phyloP scores from a whole-genome alignment of 202 grass and related monocot genomes.

The Carex arenaria region DNA sequence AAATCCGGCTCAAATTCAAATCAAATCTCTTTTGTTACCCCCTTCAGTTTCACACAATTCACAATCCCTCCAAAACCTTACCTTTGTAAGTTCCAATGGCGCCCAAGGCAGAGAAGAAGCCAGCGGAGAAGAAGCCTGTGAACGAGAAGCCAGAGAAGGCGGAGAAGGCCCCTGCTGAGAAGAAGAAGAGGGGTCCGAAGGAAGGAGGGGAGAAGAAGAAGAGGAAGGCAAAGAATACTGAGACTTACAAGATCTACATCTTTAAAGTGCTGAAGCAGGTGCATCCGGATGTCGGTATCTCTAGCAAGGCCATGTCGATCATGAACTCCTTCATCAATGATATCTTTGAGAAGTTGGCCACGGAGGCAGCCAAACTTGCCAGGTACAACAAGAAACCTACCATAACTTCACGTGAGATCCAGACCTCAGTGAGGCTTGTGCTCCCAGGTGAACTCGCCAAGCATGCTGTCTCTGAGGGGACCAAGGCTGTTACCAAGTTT shows the following conservation, averaged over 20 bases:
- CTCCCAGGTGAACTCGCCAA: slow-evolving; percentile 71
- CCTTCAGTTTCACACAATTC: background rate
- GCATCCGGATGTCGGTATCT: no score
- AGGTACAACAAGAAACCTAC: no score
- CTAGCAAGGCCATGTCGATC: no score
- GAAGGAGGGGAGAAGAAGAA: no score
- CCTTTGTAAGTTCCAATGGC: slow-evolving; percentile 10
- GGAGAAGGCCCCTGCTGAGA: slow-evolving; percentile 6
- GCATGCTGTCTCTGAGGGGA: slow-evolving; percentile 58
- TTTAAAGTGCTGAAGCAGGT: no score
- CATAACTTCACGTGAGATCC: slow-evolving; percentile 50
- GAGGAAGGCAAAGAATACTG: background rate
- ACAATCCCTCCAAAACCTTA: no score
- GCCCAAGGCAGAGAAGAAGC: slow-evolving; percentile 50
- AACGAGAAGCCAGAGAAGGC: slow-evolving; percentile 33
- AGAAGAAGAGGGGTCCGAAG: no score
- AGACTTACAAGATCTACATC: background rate
- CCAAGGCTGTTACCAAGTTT: slow-evolving; percentile 65
- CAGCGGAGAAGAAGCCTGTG: no score
- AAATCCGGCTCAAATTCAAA: background rate
- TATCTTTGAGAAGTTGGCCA: no score
- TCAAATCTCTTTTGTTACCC: background rate
- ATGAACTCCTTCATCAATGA: no score
- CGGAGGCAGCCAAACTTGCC: no score
- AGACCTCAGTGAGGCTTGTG: slow-evolving; percentile 58